These are phyloP conservation scores for Thielaviopsis punctulata DNA, from an alignment of 2,329 filamentous ascomycete genomes.

Conservation along the genomic window DNA sequence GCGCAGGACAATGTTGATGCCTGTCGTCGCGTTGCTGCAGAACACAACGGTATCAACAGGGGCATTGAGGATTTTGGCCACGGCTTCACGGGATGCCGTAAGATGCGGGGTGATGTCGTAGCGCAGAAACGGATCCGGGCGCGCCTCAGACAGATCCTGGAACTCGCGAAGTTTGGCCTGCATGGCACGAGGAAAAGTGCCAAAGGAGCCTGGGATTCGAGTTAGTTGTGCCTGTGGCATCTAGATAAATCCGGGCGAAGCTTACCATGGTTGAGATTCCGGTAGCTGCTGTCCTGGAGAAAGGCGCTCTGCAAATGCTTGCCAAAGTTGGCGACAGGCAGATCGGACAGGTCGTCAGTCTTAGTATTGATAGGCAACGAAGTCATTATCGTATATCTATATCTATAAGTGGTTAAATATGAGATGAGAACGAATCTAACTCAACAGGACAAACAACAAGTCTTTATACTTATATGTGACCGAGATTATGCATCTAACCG, in stretches of 20 bases:
- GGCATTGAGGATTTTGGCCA: conserved; percentile 50
- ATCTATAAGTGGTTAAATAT: not conserved
- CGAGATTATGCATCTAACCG: not conserved
- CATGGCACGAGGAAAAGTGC: conserved; percentile 50
- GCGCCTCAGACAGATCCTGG: conserved; percentile 47
- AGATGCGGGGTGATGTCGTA: conserved; percentile 47
- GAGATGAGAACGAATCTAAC: not conserved
- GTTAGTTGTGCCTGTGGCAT: conserved; percentile 8
- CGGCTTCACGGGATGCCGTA: conserved; percentile 43
- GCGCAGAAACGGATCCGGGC: conserved; percentile 61
- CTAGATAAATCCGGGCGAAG: conserved; percentile 6
- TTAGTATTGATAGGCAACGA: not conserved
- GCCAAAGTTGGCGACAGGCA: conserved; percentile 6
- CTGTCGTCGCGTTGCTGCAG: conserved; percentile 65
- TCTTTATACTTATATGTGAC: not conserved
- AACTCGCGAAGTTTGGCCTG: conserved; percentile 42
- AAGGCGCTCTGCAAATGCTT: conserved; percentile 4
- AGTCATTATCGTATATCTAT: not conserved
- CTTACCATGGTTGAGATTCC: conserved; percentile 63
- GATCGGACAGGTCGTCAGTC: not conserved
- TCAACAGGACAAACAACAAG: not conserved
- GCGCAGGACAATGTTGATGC: conserved; percentile 62
- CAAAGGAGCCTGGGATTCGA: conserved; percentile 49
- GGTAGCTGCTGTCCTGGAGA: conserved; percentile 26
- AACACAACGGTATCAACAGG: conserved; percentile 53